Conservation (phyloP, 257 asterid species). For the Buddleja alternifolia region DNA sequence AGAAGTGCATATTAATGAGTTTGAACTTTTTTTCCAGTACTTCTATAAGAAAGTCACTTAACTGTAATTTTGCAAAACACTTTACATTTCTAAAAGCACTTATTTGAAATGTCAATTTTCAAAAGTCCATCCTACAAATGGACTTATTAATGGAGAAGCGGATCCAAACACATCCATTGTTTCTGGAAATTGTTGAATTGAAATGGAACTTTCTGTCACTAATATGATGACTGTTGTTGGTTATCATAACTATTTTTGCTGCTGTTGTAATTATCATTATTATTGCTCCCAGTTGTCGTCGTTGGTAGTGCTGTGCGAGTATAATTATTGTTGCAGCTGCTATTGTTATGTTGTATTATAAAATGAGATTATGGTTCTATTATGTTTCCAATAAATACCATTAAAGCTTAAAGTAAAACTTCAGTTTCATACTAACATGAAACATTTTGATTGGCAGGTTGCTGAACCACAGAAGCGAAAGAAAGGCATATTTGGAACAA, state of each 20-base stretch:
- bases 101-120: too few relatives aligned
- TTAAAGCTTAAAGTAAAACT: neutral
- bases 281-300: neutral
- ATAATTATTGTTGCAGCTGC: too few relatives aligned
- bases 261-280: neutral
- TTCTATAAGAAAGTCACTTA: too few relatives aligned
- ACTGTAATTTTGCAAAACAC: too few relatives aligned
- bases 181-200: slow-evolving; percentile 10
- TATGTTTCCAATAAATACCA: neutral
- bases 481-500: slow-evolving; percentile 94
- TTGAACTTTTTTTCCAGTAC: too few relatives aligned
- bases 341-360: too few relatives aligned
- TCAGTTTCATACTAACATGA: neutral
- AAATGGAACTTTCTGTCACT: neutral
- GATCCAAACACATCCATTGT: too few relatives aligned
- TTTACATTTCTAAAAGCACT: too few relatives aligned
- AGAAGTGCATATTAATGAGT: too few relatives aligned
- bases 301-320: neutral
- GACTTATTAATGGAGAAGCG: too few relatives aligned
- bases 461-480: slow-evolving; percentile 96
- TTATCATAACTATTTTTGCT: neutral
- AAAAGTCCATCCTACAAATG: too few relatives aligned
- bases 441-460: slow-evolving; percentile 58
- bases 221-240: neutral
- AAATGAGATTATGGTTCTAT: too few relatives aligned